Percentiles rank a stretch among this genome's conserved stretches.
Conservation (phyloP, 768 basidiomycete genomes). For the Hebeloma cylindrosporum region DNA sequence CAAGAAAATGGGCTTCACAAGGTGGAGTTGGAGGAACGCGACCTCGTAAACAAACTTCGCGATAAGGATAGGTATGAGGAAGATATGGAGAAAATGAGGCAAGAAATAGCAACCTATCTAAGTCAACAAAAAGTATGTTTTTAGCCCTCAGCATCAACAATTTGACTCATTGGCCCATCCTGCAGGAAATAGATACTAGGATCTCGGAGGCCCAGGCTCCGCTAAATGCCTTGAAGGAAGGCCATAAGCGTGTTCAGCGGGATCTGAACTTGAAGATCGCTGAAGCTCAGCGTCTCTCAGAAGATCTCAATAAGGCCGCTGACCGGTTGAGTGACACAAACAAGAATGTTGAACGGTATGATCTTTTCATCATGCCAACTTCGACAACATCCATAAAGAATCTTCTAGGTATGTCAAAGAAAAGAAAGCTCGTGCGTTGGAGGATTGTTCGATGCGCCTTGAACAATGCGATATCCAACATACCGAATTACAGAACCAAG, state of each 20-base stretch:
- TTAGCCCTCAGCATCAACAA: neutral
- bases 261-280: conserved; percentile 49
- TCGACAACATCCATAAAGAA: conserved; percentile 1
- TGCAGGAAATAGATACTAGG: conserved; percentile 62
- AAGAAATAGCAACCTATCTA: conserved; percentile 49
- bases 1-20: conserved; percentile 61
- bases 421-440: conserved; percentile 57
- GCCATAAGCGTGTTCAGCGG: conserved; percentile 48
- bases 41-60: conserved; percentile 54
- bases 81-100: conserved; percentile 55
- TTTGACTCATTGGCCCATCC: conserved; percentile 5
- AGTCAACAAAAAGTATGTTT: conserved; percentile 50
- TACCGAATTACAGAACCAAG: conserved; percentile 33
- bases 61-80: conserved; percentile 59
- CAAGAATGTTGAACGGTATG: conserved; percentile 65
- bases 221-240: conserved; percentile 60
- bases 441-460: conserved; percentile 58
- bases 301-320: conserved; percentile 64
- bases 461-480: conserved; percentile 41
- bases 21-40: conserved; percentile 61
- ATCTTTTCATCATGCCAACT: neutral
- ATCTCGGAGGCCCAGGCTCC: conserved; percentile 63
- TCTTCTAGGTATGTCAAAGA: conserved; percentile 68
- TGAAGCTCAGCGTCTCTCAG: conserved; percentile 53
- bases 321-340: conserved; percentile 64